Base-by-base conservation (phyloP, 176 grass and related monocot genomes). In the Paspalum vaginatum region DNA sequence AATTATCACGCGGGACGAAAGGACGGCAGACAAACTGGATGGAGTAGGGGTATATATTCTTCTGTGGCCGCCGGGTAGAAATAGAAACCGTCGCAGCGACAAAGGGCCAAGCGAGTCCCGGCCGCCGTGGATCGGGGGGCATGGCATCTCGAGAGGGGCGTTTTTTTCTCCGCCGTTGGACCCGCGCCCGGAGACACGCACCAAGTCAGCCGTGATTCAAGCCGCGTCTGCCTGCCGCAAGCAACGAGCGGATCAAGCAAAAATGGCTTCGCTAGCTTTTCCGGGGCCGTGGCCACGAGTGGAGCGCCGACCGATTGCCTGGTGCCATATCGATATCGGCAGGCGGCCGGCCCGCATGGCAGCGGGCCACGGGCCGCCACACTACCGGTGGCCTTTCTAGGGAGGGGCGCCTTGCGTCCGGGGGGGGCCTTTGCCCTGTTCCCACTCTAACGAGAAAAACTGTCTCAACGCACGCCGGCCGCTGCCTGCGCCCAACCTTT, bases 391-490 rank as follows among this genome's bases (percentile, higher is more conserved):
- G 5, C 32, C 72, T 76, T 72, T 54, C 4, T 84, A 17, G 51
- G 81, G 60, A 26, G 20, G 7, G 37, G 61, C 62, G 73, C 57
- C 79, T 27, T 58, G 58, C 58, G 24, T 27, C 58, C 27, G 24
- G 41, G 49, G 11, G 65, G 79, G 63, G 7, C 61, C 55, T 85
- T 85, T 81, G 42, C 61, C 74, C 87, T 42, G 71, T 65, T 76
- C 87, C 64, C 75, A 85, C 87, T 14, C 56, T 57, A 89, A 89
- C 87, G 64, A 89, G 82, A 85, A 89, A 89, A 89, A 89, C 87
- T 77, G 77, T 58, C 82, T 65, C 41, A 9, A 65, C 82, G 47
- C 82, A 85, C 87, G 82, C 71, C 70, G 8, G 38, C n/a, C 8
- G 48, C 46, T 22, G 57, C 43, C 55, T 18, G 14, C 27, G n/a